Evolutionary conservation across 2,329 filamentous ascomycete genomes (phyloP), one percentile per base, ranked within the genome.

Genomic region (Ophioceras dolichostomum): DNA sequence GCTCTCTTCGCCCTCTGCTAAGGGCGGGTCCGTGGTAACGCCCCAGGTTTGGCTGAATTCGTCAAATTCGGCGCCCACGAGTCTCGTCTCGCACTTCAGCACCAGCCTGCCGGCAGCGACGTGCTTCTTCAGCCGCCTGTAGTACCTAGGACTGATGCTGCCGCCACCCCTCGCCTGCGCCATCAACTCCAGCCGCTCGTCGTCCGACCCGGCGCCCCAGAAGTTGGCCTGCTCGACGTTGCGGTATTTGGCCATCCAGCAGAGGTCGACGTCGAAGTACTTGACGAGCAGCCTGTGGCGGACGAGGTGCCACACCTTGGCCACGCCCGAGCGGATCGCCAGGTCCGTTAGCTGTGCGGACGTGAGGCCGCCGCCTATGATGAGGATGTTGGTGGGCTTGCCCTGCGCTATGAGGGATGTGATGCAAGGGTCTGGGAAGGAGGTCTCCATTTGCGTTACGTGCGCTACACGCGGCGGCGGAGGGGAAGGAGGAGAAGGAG

Each of bases 241-340:
- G 39, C 79, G 76, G 55, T 83, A 89, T 52, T 89, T 89, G 9
- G 79, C 81, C 55, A 89, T 81, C 84, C 84, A 91, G 34, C 73
- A 68, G 2, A 89, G 65, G 39, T 78, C 73, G 18, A 89, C 69
- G 47, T 89, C 84, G 45, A 89, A 89, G 41, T 80, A 77, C 56
- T 89, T 89, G 35, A 85, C 68, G 46, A 63, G 61, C 16, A 36
- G 47, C 0, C 62, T 57, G 0, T 70, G 65, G 1, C 84, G 68
- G 70, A 87, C 77, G 19, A 89, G 50, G 36, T 83, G 71, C 64
- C 70, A 83, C 0, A 88, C 76, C 43, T 76, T 80, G 1, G 62
- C 67, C 1, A 84, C 76, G 0, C 81, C 79, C 18, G 66, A 65
- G 8, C 70, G 67, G 40, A 87, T 59, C 1, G 74, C 74, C 33